A percentile compares a stretch with the other conserved stretches of the same genome.
phyloP scores from a whole-genome alignment of 1,284 basidiomycete genomes.

The Tetrapyrgos nigripes region DNA sequence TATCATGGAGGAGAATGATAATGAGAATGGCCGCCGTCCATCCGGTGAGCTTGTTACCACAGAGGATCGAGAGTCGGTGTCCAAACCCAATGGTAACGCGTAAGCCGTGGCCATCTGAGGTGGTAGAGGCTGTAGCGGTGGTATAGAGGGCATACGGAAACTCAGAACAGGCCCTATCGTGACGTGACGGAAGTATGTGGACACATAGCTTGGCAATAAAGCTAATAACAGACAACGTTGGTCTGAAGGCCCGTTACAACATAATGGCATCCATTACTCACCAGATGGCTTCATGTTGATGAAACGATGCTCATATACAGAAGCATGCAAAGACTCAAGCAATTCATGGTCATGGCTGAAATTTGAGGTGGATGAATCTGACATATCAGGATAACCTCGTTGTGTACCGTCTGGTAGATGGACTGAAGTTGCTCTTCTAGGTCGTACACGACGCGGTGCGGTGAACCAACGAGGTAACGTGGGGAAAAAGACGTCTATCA shows the following conservation, averaged over 20 bases:
- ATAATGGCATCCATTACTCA: constrained; percentile 23
- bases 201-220: constrained; percentile 72
- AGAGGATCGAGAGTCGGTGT: constrained; percentile 10
- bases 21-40: constrained; percentile 42
- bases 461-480: constrained; percentile 71
- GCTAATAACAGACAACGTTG: constrained; percentile 46
- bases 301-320: constrained; percentile 69
- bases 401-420: constrained; percentile 54
- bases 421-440: constrained; percentile 50
- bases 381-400: constrained; percentile 37
- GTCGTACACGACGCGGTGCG: constrained; percentile 56
- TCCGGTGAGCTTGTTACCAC: background rate
- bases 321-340: constrained; percentile 66
- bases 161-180: constrained; percentile 63
- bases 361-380: constrained; percentile 36
- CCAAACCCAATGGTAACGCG: constrained; percentile 34
- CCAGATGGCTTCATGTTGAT: constrained; percentile 71
- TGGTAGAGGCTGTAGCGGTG: constrained; percentile 66
- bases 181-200: constrained; percentile 73
- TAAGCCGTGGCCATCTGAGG: constrained; percentile 50
- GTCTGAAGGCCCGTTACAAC: background rate
- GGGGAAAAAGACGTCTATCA: constrained; percentile 68
- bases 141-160: constrained; percentile 74
- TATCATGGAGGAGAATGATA: constrained; percentile 54
- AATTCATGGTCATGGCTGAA: constrained; percentile 64